Conservation (phyloP, 2,329 filamentous ascomycete genomes). For the Sporothrix humicola region DNA sequence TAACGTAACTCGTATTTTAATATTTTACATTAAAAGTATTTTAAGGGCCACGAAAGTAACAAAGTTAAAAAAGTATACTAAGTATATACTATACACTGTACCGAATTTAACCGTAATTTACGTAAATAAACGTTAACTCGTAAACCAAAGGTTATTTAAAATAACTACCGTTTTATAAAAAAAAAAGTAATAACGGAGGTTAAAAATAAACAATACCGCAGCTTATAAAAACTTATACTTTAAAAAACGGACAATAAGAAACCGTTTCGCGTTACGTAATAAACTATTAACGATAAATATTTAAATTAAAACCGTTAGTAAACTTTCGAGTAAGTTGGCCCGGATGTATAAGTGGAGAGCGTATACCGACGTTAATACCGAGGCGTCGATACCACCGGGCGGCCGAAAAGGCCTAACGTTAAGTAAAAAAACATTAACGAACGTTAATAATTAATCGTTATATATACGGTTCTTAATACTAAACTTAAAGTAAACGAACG, state of each 20-base stretch:
- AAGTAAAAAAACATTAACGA: not conserved
- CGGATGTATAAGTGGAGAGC: not conserved
- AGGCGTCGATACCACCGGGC: not conserved
- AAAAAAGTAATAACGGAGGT: not conserved
- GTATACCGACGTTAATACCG: not conserved
- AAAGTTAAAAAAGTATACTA: not conserved
- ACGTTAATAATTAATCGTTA: not conserved
- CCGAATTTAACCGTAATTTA: not conserved
- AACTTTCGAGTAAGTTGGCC: not conserved
- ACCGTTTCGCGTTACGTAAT: not conserved
- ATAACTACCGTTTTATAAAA: constrained; percentile 3
- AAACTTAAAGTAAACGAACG: not conserved
- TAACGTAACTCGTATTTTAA: not conserved
- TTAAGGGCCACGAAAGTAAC: not conserved
- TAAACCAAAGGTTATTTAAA: not conserved
- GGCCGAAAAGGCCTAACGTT: not conserved
- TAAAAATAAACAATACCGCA: constrained; percentile 4
- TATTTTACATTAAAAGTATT: not conserved
- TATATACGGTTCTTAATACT: not conserved
- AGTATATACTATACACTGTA: not conserved
- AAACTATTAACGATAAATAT: not conserved
- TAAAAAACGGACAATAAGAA: not conserved
- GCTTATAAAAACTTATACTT: not conserved
- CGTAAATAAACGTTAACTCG: not conserved
- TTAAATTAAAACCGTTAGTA: not conserved